Percentiles rank a stretch among this genome's conserved stretches.
Evolutionary conservation across 805 yeast species (phyloP).

Genomic region (Wickerhamiella domercqiae): DNA sequence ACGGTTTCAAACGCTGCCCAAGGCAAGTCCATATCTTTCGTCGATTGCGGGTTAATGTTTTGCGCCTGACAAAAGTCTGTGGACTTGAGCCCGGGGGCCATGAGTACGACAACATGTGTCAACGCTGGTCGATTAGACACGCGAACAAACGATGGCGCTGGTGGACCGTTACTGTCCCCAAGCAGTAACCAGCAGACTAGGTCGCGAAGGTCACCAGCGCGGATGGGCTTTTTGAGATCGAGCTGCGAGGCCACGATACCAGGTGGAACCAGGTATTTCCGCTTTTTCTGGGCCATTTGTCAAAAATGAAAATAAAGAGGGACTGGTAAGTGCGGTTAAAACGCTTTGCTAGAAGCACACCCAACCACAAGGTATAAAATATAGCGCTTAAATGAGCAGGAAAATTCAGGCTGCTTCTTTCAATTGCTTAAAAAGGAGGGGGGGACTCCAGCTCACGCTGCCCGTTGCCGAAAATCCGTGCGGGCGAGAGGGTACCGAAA

Average conservation of each 20-base stretch:
- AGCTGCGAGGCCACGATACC: slow-evolving; percentile 10
- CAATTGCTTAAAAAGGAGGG: no score
- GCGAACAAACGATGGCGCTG: slow-evolving; percentile 35
- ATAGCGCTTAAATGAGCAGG: no score
- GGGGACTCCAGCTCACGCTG: no score
- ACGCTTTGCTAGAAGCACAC: no score
- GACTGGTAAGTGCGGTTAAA: no score
- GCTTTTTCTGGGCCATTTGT: slow-evolving; percentile 1
- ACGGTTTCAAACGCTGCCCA: slow-evolving; percentile 26
- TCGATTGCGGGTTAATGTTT: slow-evolving; percentile 32
- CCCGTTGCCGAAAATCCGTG: no score
- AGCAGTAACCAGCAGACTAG: slow-evolving; percentile 30
- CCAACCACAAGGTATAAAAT: no score
- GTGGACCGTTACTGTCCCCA: slow-evolving; percentile 21
- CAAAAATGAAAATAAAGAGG: no score
- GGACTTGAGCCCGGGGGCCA: slow-evolving; percentile 47
- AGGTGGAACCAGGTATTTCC: slow-evolving; percentile 18
- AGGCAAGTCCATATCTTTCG: slow-evolving; percentile 13
- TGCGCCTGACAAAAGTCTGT: slow-evolving; percentile 7
- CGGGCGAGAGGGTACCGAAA: no score
- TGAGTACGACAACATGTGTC: slow-evolving; percentile 39
- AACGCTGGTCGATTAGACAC: slow-evolving; percentile 34
- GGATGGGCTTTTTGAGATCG: slow-evolving; percentile 6
- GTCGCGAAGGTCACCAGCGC: slow-evolving; percentile 30
- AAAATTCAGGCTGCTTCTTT: no score